Conservation (phyloP, 352 stramenopile species). For the Achlya hypogyna region DNA sequence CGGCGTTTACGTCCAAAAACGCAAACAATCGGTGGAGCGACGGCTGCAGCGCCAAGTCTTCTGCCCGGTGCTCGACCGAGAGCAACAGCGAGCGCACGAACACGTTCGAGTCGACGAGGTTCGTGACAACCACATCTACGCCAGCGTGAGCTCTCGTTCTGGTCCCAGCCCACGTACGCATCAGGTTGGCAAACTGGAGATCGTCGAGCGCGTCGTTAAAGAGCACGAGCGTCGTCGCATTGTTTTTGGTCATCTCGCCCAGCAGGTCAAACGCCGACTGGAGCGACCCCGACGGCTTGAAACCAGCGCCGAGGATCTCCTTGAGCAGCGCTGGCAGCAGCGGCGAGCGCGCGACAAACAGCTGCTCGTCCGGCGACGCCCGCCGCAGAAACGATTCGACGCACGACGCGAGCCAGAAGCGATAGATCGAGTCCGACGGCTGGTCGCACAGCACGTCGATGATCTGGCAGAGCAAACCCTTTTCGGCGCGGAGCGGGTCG, state of each 20-base stretch:
- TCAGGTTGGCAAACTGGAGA: slow-evolving; percentile 84
- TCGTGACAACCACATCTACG: slow-evolving; percentile 84
- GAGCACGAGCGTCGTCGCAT: slow-evolving; percentile 81
- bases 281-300: slow-evolving; percentile 85
- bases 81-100: slow-evolving; percentile 91
- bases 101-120: slow-evolving; percentile 95
- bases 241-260: slow-evolving; percentile 93
- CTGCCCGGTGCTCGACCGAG: slow-evolving; percentile 53
- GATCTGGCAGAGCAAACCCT: slow-evolving; percentile 87
- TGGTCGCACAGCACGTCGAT: slow-evolving; percentile 86
- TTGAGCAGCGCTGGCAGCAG: slow-evolving; percentile 80
- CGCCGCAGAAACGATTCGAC: slow-evolving; percentile 92
- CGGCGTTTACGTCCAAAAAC: slow-evolving; percentile 84
- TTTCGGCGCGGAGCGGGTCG: slow-evolving; percentile 53
- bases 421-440: slow-evolving; percentile 89
- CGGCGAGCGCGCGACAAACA: slow-evolving; percentile 85
- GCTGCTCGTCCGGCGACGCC: slow-evolving; percentile 71
- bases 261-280: slow-evolving; percentile 95
- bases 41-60: slow-evolving; percentile 39
- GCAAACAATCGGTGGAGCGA: slow-evolving; percentile 73
- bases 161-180: slow-evolving; percentile 74
- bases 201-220: slow-evolving; percentile 83
- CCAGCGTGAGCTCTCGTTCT: too few relatives aligned
- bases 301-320: slow-evolving; percentile 77
- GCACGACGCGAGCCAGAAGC: slow-evolving; percentile 95